Evolutionary conservation across 2,329 filamentous ascomycete genomes (phyloP), one percentile per base, ranked within the genome.

Genomic region (Phialemoniopsis sp.): DNA sequence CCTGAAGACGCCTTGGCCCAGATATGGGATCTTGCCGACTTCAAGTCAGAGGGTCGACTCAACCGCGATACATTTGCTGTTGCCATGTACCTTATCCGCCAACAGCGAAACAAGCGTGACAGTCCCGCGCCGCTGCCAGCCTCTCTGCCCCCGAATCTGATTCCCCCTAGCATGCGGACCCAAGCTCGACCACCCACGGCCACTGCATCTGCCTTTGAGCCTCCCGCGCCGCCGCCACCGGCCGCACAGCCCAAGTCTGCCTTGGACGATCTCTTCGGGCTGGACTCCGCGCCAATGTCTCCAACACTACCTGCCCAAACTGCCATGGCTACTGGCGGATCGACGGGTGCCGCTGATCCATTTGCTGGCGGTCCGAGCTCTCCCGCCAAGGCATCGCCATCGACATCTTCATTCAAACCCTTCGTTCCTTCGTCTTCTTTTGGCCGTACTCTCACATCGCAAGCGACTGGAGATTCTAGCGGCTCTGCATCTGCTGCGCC

Each of bases 1-100:
- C 80, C 88, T 1, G 91, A 97, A 57, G 91, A 96, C 53, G 80
- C 80, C 9, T 71, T 98, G 38, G 93, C 93, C 21, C 87, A 94
- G 53, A 95, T 98, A 47, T 98, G 93, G 93, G 93, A 98, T 59
- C 78, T 98, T 21, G 85, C 93, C 13, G 93, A 98, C 63, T 89
- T 96, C 62, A 89, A 88, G 55, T 93, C 89, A 8, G 86, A 90
- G 50, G 93, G 93, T 10, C 83, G 85, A 41, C 70, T 98, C 41
- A 89, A 77, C 34, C 81, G 80, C 51, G 93, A 98, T 50, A 90
- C 95, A 53, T 98, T 98, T 57, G 89, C 93, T 0, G 89, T 98
- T 34, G 91, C 93, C 38, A 96, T 98, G 90, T 94, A 94, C 58
- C 73, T 98, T 37, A 96, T 98, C 52, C 80, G 90, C 45, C 87